These are phyloP conservation scores for Blastobotrys ciferrii DNA, from an alignment of 1,139 yeast genomes.

Conservation along the genomic window DNA sequence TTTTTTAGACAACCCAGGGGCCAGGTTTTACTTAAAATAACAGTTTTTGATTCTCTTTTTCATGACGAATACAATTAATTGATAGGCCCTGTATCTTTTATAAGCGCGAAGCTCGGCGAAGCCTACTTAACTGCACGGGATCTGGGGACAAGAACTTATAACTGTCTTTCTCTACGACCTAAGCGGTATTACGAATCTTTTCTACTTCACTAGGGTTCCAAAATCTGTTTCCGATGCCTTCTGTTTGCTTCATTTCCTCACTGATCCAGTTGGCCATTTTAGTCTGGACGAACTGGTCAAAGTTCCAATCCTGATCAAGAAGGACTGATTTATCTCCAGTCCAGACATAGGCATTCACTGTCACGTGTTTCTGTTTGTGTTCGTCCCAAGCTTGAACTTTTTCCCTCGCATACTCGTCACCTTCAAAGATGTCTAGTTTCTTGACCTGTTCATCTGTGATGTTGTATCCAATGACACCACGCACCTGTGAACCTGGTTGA, in stretches of 20 bases:
- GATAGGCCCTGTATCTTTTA: too few relatives aligned
- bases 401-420: constrained; percentile 33
- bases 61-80: too few relatives aligned
- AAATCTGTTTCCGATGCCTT: constrained; percentile 23
- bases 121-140: too few relatives aligned
- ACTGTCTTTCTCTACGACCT: background rate
- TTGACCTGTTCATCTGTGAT: constrained; percentile 26
- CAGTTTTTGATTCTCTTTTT: too few relatives aligned
- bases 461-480: constrained; percentile 33
- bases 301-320: constrained; percentile 27
- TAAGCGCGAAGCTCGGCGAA: too few relatives aligned
- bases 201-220: constrained; percentile 22
- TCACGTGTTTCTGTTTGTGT: constrained; percentile 17
- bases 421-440: constrained; percentile 35
- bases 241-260: constrained; percentile 25
- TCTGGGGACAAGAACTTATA: too few relatives aligned
- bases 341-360: constrained; percentile 32
- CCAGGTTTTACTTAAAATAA: too few relatives aligned
- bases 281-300: constrained; percentile 22
- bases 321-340: constrained; percentile 18
- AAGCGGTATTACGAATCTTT: constrained; percentile 1
- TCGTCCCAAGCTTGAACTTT: constrained; percentile 25
- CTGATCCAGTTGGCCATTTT: constrained; percentile 28
- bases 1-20: too few relatives aligned
- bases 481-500: constrained; percentile 21